A percentile compares a stretch with the other conserved stretches of the same genome.
Evolutionary conservation across 2,329 filamentous ascomycete genomes (phyloP).

Genomic region (Knoxdaviesia proteae): DNA sequence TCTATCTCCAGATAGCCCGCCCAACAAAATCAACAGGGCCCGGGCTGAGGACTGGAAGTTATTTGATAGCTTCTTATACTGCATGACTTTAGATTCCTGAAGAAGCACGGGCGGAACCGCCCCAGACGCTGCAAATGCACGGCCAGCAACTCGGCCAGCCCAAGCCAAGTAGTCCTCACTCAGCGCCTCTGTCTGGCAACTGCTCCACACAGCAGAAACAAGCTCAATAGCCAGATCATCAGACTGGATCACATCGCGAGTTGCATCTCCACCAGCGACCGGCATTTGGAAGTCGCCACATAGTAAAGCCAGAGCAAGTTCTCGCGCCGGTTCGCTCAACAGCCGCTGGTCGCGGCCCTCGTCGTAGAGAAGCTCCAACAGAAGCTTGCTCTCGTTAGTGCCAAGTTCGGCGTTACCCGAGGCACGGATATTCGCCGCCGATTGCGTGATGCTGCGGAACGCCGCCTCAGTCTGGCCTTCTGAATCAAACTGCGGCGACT

Average conservation of each 20-base stretch:
- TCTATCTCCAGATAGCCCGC: conserved; percentile 36
- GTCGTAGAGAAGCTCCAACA: conserved; percentile 65
- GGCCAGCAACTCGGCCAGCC: conserved; percentile 68
- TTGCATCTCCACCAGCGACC: conserved; percentile 12
- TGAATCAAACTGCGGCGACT: conserved; percentile 28
- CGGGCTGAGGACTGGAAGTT: conserved; percentile 35
- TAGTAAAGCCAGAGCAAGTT: conserved; percentile 50
- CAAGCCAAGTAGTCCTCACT: conserved; percentile 58
- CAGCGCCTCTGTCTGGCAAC: conserved; percentile 41
- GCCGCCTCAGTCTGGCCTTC: conserved; percentile 24
- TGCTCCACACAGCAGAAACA: conserved; percentile 53
- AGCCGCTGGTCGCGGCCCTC: conserved; percentile 39
- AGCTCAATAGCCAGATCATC: conserved; percentile 43
- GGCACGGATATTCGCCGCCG: conserved; percentile 44
- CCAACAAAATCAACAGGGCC: conserved; percentile 39
- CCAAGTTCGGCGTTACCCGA: conserved; percentile 49
- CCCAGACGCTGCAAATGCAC: conserved; percentile 62
- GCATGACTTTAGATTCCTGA: conserved; percentile 33
- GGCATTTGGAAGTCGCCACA: conserved; percentile 52
- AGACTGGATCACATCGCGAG: conserved; percentile 42
- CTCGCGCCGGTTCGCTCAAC: conserved; percentile 47
- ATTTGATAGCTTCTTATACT: conserved; percentile 25
- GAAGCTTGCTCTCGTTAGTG: conserved; percentile 57
- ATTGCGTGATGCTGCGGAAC: conserved; percentile 46
- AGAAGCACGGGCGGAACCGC: conserved; percentile 39